Conservation (phyloP, 2,329 filamentous ascomycete genomes). For the Fusarium coicis region DNA sequence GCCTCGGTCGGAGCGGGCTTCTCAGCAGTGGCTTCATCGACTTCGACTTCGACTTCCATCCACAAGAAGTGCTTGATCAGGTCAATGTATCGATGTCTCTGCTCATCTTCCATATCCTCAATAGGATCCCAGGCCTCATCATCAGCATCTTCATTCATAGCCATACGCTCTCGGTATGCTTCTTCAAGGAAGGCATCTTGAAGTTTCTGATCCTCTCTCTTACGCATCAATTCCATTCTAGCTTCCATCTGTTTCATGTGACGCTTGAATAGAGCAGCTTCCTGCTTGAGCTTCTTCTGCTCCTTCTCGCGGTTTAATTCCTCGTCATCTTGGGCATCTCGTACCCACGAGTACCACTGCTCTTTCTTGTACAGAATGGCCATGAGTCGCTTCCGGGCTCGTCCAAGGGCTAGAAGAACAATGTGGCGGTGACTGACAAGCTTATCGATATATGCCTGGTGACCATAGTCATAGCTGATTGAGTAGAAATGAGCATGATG, state of each 20-base stretch:
- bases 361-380: conserved; percentile 41
- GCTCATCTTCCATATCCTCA: conserved; percentile 38
- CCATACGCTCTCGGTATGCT: conserved; percentile 40
- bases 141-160: conserved; percentile 25
- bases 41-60: conserved; percentile 29
- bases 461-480: conserved; percentile 38
- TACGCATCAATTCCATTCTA: conserved; percentile 25
- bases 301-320: conserved; percentile 42
- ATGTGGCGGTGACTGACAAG: conserved; percentile 39
- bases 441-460: conserved; percentile 43
- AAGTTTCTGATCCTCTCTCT: conserved; percentile 41
- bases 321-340: conserved; percentile 38
- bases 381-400: conserved; percentile 25
- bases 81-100: conserved; percentile 42
- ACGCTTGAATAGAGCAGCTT: conserved; percentile 44
- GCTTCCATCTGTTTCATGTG: conserved; percentile 41
- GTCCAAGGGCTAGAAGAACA: conserved; percentile 25
- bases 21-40: neutral
- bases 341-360: conserved; percentile 42
- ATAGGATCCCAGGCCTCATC: conserved; percentile 45
- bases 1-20: neutral
- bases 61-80: conserved; percentile 46
- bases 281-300: conserved; percentile 45
- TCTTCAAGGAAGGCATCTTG: conserved; percentile 46
- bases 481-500: conserved; percentile 44